Evolutionary conservation across 2,329 filamentous ascomycete species (phyloP).

Genomic region (Xylariaceae sp.): DNA sequence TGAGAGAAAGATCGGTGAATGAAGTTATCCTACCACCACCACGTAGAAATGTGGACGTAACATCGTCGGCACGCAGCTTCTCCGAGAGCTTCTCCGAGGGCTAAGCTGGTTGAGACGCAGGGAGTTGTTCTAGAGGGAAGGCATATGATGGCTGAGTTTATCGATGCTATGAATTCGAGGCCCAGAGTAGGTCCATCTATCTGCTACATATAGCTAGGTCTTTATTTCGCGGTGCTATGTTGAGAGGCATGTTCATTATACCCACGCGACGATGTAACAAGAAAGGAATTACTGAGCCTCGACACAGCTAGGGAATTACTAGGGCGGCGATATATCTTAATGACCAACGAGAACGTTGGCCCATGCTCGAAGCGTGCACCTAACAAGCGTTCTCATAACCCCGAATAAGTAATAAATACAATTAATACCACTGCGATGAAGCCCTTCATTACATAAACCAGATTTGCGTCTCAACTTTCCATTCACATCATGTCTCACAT

Average conservation of each 20-base stretch:
- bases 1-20: slow-evolving; percentile 19
- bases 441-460: too few species aligned
- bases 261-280: neutral
- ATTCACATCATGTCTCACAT: neutral
- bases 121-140: neutral
- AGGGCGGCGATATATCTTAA: neutral
- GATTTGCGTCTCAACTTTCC: too few species aligned
- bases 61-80: neutral
- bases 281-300: neutral
- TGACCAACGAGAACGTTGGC: too few species aligned
- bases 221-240: neutral
- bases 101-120: neutral
- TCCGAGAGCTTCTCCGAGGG: neutral
- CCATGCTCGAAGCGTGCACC: neutral
- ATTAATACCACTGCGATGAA: too few species aligned
- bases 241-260: neutral
- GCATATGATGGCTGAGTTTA: neutral
- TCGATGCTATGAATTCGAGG: neutral
- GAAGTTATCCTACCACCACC: neutral
- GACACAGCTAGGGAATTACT: neutral
- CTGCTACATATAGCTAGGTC: neutral
- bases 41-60: neutral
- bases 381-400: too few species aligned
- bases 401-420: too few species aligned
- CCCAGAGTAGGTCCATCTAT: neutral